A percentile compares a stretch with the other conserved stretches of the same genome.
phyloP scores from a whole-genome alignment of 176 grass and related monocot species.

The Urochloa ruziziensis region DNA sequence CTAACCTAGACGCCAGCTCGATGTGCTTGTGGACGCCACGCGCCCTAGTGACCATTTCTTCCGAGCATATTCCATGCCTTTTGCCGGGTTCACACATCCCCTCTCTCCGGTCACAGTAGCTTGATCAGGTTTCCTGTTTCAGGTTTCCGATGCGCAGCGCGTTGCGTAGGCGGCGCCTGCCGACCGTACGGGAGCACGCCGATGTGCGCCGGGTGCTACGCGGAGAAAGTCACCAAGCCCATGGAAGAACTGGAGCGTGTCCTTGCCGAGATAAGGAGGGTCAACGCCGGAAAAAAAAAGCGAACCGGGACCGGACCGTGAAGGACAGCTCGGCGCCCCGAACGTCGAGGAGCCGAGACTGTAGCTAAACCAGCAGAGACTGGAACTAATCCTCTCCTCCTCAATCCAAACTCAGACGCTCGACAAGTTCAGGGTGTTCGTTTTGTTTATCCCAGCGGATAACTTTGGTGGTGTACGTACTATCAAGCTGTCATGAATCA shows the following conservation, averaged over 20 bases:
- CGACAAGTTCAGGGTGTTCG: too few relatives aligned
- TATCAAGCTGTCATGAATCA: too few relatives aligned
- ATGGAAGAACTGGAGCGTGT: not conserved
- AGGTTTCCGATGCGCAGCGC: too few relatives aligned
- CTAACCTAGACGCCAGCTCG: not conserved
- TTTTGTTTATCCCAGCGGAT: too few relatives aligned
- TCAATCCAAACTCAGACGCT: too few relatives aligned
- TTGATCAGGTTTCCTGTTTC: not conserved
- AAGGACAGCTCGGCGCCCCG: too few relatives aligned
- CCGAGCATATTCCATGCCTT: not conserved
- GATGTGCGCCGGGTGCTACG: slow-evolving; percentile 12
- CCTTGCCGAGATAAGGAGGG: not conserved
- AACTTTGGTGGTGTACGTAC: too few relatives aligned
- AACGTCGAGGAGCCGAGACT: not conserved
- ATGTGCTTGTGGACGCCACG: not conserved
- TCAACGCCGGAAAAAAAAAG: not conserved
- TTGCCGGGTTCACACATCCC: not conserved
- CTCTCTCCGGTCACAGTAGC: not conserved
- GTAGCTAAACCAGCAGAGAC: not conserved
- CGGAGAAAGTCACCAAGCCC: not conserved
- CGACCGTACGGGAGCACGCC: too few relatives aligned
- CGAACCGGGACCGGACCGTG: too few relatives aligned
- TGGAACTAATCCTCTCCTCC: too few relatives aligned
- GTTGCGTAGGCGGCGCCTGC: too few relatives aligned
- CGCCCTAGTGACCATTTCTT: not conserved